Conservation (phyloP, 2,329 filamentous ascomycete species). For the Cladosporium sphaerospermum region DNA sequence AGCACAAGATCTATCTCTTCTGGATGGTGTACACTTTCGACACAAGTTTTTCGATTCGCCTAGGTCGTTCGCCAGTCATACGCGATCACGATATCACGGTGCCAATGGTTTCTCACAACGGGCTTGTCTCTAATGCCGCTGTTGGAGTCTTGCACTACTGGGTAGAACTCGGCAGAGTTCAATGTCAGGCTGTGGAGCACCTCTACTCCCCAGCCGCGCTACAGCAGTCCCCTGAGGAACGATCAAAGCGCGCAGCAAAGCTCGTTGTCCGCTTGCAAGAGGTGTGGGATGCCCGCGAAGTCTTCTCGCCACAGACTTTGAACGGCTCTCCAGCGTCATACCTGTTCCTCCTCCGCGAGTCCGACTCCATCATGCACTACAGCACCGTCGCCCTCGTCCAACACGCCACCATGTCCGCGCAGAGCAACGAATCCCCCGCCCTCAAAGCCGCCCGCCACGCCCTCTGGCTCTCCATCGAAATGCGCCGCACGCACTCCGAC, state of each 20-base stretch:
- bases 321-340: not conserved
- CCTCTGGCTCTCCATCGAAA: conserved; percentile 10
- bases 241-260: conserved; percentile 3
- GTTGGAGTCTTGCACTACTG: conserved; percentile 47
- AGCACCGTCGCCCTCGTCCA: conserved; percentile 14
- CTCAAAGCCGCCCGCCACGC: conserved; percentile 14
- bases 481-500: not conserved
- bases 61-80: conserved; percentile 51
- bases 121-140: conserved; percentile 34
- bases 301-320: not conserved
- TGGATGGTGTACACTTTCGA: conserved; percentile 57
- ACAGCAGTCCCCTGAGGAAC: conserved; percentile 10
- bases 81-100: conserved; percentile 56
- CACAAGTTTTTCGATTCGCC: conserved; percentile 51
- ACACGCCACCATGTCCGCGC: conserved; percentile 13
- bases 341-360: conserved; percentile 1
- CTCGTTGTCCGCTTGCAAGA: conserved; percentile 8
- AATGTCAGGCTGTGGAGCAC: conserved; percentile 42
- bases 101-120: conserved; percentile 27
- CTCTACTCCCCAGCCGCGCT: conserved; percentile 11
- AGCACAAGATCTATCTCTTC: conserved; percentile 43
- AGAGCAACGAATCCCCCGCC: conserved; percentile 11
- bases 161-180: conserved; percentile 51
- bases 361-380: conserved; percentile 14
- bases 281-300: conserved; percentile 5